Conservation (phyloP, 2,329 filamentous ascomycete genomes). For the Diaporthe aspalathi region DNA sequence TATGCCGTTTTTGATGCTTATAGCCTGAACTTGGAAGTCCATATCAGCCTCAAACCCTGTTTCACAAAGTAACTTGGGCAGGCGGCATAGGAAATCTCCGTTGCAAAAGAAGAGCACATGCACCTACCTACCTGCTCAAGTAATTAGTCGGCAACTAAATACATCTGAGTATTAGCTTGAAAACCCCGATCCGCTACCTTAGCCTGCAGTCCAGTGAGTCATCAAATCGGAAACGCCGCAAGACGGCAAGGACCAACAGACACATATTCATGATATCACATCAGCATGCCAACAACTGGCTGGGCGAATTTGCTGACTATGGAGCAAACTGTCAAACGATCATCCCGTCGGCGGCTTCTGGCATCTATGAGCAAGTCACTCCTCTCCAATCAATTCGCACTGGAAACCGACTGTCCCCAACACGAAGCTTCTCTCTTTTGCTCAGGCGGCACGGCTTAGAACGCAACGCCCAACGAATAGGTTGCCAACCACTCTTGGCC, state of each 20-base stretch:
- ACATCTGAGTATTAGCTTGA: too few species aligned
- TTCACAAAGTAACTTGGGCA: too few species aligned
- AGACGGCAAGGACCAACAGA: background rate
- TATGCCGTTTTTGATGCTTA: background rate
- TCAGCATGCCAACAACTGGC: background rate
- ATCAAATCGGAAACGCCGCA: background rate
- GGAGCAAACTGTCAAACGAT: background rate
- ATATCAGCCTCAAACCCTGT: background rate
- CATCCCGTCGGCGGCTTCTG: background rate
- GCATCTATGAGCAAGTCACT: background rate
- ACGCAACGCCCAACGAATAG: background rate
- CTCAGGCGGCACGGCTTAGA: too few species aligned
- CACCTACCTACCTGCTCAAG: too few species aligned
- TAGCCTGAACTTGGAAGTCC: background rate
- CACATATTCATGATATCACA: background rate
- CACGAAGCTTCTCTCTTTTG: too few species aligned
- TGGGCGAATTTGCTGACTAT: background rate
- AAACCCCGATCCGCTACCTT: background rate
- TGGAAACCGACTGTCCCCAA: too few species aligned
- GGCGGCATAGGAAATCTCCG: too few species aligned
- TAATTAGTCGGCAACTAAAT: too few species aligned
- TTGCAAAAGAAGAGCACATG: too few species aligned
- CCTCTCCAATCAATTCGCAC: background rate
- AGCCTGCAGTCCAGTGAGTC: background rate
- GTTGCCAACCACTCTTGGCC: background rate